These are phyloP conservation scores for Chrysanthemum lavandulifolium DNA, from an alignment of 129 eudicot species.

Conservation along the genomic window DNA sequence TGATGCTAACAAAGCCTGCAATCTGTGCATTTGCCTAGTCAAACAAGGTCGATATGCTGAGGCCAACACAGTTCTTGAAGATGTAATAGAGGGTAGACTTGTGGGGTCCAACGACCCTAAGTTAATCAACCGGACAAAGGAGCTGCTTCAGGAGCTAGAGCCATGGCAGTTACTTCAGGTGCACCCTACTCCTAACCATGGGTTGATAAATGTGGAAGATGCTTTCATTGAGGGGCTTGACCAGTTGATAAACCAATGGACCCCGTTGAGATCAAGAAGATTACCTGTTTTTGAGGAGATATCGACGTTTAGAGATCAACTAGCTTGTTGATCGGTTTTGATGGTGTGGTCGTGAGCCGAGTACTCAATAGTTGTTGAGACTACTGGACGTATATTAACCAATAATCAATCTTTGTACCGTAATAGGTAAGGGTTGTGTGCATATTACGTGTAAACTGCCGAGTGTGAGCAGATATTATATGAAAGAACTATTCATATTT, in stretches of 20 bases:
- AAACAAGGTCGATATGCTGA: slow-evolving; percentile 52
- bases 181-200: slow-evolving; percentile 25
- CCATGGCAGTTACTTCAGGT: slow-evolving; percentile 31
- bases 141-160: slow-evolving; percentile 62
- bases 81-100: slow-evolving; percentile 50
- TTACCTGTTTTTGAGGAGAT: slow-evolving; percentile 80
- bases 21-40: slow-evolving; percentile 58
- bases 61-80: slow-evolving; percentile 46
- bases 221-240: slow-evolving; percentile 67
- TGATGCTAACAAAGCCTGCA: slow-evolving; percentile 78
- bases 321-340: slow-evolving; percentile 57
- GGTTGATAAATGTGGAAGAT: slow-evolving; percentile 41
- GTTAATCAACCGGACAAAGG: slow-evolving; percentile 47
- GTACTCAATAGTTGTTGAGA: slow-evolving; percentile 32
- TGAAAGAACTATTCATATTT: not conserved
- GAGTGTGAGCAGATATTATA: not conserved
- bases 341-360: slow-evolving; percentile 20
- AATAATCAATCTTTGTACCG: slow-evolving; percentile 21
- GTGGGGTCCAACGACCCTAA: slow-evolving; percentile 62
- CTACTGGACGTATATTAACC: slow-evolving; percentile 8
- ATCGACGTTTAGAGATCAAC: slow-evolving; percentile 66
- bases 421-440: slow-evolving; percentile 1
- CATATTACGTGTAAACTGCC: not conserved
- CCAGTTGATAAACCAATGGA: slow-evolving; percentile 60
- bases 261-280: slow-evolving; percentile 58